Base-by-base conservation (phyloP, 305 asterid species). In the Solanum hybrid region DNA sequence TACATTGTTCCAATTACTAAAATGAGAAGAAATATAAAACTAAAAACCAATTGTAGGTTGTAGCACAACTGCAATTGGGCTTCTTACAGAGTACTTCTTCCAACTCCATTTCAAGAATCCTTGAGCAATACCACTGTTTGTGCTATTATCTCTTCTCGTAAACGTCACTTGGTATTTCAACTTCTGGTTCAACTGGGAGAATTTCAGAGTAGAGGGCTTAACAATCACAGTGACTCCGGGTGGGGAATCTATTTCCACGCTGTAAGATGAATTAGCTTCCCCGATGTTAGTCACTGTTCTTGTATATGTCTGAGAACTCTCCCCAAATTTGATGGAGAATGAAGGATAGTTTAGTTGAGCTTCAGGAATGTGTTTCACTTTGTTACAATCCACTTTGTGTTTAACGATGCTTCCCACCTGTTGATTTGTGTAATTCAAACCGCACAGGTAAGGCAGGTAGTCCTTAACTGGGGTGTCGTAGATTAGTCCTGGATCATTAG, bases 401-500 rank as follows among this genome's bases (percentile, higher is more conserved):
- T 89, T 85, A 4, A 85, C 3, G 11, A 89, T 9, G 7, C 9
- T 38, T 14, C 79, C 86, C 31, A 89, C 86, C 31, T 89, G 89
- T 72, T 75, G 85, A 56, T 85, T 75, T 24, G 91, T n/a, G 14
- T 66, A n/a, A 66, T 66, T 66, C 75, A n/a, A 80, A 11, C 97
- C 95, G 6, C 95, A 94, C 9, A 94, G 45, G 32, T 93, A 93
- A 10, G 95, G 92, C 14, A 93, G 15, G 90, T 94, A 94, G 76
- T 93, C 95, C 4, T 88, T 10, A 0, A 93, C 88, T 7, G 78
- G 36, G 24, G 91, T 87, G 76, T 94, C 95, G 13, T 95, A 95
- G 2, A 94, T 76, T 11, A 97, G 97, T 29, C 99, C 98, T 0
- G 98, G 99, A 1, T 95, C 89, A 87, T 94, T 91, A 13, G 98